Percentiles rank a stretch among this genome's conserved stretches.
Conservation (phyloP, 2,329 filamentous ascomycete species). For the Coniochaeta ligniaria region DNA sequence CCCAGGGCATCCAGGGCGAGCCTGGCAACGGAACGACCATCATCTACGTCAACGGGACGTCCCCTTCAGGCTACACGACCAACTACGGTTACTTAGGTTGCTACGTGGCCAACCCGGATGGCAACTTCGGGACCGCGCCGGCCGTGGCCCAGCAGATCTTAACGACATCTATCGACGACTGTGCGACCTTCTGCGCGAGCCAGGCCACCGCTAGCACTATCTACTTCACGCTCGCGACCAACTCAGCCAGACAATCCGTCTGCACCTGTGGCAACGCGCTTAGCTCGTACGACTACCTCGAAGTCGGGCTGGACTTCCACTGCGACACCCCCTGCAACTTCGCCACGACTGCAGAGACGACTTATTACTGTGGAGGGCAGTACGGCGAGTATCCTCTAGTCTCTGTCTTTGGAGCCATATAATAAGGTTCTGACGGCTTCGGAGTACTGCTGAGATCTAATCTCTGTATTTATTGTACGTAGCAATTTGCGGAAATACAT, state of each 20-base stretch:
- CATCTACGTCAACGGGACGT: neutral
- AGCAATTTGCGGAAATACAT: neutral
- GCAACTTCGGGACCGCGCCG: conserved; percentile 3
- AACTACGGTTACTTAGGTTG: conserved; percentile 8
- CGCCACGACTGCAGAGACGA: neutral
- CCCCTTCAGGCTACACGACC: neutral
- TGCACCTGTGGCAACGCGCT: conserved; percentile 9
- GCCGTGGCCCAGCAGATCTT: conserved; percentile 5
- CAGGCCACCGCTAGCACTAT: conserved; percentile 1
- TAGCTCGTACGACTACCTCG: neutral
- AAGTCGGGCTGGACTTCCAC: conserved; percentile 3
- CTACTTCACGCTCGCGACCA: conserved; percentile 8
- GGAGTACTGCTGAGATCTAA: neutral
- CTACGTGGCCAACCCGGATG: conserved; percentile 3
- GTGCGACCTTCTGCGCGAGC: conserved; percentile 7
- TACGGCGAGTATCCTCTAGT: neutral
- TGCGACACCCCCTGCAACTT: neutral
- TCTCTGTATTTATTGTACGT: neutral
- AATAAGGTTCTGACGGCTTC: neutral
- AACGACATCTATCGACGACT: conserved; percentile 8
- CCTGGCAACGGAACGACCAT: neutral
- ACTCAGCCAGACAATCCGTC: conserved; percentile 3
- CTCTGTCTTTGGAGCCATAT: neutral
- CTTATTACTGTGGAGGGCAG: neutral
- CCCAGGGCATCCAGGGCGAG: neutral